Evolutionary conservation across 2,329 filamentous ascomycete genomes (phyloP).

Genomic region (Leptosphaerulina australis): DNA sequence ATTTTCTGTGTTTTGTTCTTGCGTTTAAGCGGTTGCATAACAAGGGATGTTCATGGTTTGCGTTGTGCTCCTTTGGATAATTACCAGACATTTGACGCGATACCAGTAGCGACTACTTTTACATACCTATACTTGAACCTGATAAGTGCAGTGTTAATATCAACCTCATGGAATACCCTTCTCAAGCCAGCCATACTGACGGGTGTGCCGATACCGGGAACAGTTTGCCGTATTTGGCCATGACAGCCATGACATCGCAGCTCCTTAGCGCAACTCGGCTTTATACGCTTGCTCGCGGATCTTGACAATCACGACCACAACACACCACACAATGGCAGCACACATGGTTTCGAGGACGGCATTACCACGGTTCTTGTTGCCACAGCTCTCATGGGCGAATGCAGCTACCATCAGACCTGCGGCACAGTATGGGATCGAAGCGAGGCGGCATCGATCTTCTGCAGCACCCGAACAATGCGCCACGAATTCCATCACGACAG

Average conservation of each 20-base stretch:
- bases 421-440: conserved; percentile 20
- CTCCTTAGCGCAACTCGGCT: conserved; percentile 10
- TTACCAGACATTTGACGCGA: neutral
- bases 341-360: conserved; percentile 31
- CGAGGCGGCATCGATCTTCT: conserved; percentile 24
- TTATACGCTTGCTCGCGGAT: conserved; percentile 13
- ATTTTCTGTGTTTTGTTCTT: conserved; percentile 4
- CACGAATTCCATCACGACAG: conserved; percentile 12
- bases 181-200: neutral
- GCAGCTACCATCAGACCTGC: conserved; percentile 31
- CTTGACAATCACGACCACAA: conserved; percentile 20
- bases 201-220: conserved; percentile 18
- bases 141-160: neutral
- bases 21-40: conserved; percentile 31
- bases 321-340: conserved; percentile 39
- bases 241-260: conserved; percentile 21
- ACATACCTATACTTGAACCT: neutral
- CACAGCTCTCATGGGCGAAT: conserved; percentile 45
- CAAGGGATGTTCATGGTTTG: conserved; percentile 18
- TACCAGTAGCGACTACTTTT: neutral
- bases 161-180: neutral
- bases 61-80: neutral
- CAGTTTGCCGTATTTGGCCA: conserved; percentile 29
- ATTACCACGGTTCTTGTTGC: conserved; percentile 49
- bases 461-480: conserved; percentile 24